Base-by-base conservation (phyloP, 164 flowering plant species). In the Litsea cubeba region DNA sequence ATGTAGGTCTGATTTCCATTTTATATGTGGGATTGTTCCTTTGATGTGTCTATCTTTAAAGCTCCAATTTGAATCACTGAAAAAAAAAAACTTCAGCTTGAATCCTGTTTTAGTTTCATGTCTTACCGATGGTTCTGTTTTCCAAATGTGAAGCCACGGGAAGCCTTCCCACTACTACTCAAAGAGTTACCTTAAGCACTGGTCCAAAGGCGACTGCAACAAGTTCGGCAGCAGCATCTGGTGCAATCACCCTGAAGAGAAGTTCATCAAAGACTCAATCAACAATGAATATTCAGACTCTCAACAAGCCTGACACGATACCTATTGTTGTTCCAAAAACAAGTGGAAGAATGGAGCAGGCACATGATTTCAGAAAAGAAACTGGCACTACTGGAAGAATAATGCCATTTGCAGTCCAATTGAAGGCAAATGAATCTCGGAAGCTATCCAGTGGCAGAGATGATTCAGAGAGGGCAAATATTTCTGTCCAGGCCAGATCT, bases 151-250 rank as follows among this genome's bases (percentile, higher is more conserved):
- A 80, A 93, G 94, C 90, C 75, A 50, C 89, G 76, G 92, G 85
- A 80, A 85, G 69, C 85, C 75, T 80, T 77, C 93, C 97, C 69
- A 80, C 88, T 77, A 91, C 97, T 75, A 93, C 97, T 75, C 99
- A 95, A 76, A 86, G 90, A 82, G 79, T 83, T 67, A 80, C 74
- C 70, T 32, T 80, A 25, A 85, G 71, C 72, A 74, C 81, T 67
- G 86, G 81, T 72, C 74, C 84, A 65, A 91, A 83, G 80, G 74
- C 83, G 7, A 76, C 71, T 80, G 46, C 78, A n/a, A 65, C 76
- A 65, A 80, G 76, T 80, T 79, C 91, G 71, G 65, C 72, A 2
- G 54, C 87, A 65, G 81, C 79, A 73, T 78, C 88, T 54, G 82
- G 69, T 82, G 76, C 85, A 62, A 74, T 86, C 72, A 79, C 82